A percentile compares a stretch with the other conserved stretches of the same genome.
phyloP scores from a whole-genome alignment of 768 basidiomycete species.

The Sarcodon sp. region DNA sequence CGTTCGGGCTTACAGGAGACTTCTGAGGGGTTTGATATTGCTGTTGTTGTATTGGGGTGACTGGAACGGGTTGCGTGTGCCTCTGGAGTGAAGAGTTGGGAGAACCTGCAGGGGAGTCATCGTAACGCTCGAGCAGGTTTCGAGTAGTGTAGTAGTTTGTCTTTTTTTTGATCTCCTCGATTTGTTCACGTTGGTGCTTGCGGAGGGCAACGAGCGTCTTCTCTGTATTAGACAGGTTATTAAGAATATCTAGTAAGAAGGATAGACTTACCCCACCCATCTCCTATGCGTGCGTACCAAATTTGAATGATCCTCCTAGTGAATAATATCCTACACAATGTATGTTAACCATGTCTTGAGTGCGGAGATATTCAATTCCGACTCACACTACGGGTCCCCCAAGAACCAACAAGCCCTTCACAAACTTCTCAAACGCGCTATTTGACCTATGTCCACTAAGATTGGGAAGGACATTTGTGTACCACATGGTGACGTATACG shows the following conservation, averaged over 20 bases:
- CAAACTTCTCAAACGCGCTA: constrained; percentile 25
- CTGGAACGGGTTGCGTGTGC: constrained; percentile 24
- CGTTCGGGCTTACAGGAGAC: neutral
- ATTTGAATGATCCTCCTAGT: constrained; percentile 70
- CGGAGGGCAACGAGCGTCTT: constrained; percentile 61
- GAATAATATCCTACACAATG: constrained; percentile 47
- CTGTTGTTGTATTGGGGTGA: constrained; percentile 12
- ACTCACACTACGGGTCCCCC: constrained; percentile 73
- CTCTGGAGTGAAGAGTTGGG: constrained; percentile 17
- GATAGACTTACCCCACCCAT: constrained; percentile 54
- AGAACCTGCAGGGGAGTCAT: constrained; percentile 30
- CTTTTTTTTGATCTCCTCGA: constrained; percentile 96
- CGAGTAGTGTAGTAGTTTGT: constrained; percentile 93
- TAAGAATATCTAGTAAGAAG: neutral
- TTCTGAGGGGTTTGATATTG: constrained; percentile 14
- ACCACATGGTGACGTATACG: constrained; percentile 64
- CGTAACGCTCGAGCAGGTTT: constrained; percentile 83
- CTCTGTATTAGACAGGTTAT: constrained; percentile 33
- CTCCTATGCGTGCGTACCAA: constrained; percentile 73
- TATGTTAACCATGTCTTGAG: neutral
- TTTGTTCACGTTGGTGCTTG: constrained; percentile 69
- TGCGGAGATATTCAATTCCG: neutral
- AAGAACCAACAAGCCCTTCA: constrained; percentile 45
- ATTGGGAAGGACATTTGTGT: constrained; percentile 40
- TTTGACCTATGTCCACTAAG: constrained; percentile 15